Percentiles rank a stretch among this genome's conserved stretches.
These are phyloP conservation scores for Pholiota molesta DNA, from an alignment of 768 basidiomycete genomes.

Conservation along the genomic window DNA sequence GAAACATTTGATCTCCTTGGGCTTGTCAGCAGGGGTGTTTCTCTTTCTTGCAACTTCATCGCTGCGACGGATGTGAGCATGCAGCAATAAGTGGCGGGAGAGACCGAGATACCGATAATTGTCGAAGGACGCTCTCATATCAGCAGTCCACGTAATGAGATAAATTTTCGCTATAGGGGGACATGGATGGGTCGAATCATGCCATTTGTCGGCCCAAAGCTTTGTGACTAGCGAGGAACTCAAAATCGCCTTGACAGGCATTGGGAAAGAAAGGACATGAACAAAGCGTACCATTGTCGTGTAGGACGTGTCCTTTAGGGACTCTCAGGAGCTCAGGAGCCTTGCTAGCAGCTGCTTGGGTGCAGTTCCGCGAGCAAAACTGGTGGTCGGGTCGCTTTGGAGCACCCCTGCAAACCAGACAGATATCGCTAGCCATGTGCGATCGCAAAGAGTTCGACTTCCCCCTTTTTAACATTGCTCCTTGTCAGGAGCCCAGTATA, in stretches of 20 bases:
- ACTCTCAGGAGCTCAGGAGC: not conserved
- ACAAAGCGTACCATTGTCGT: not conserved
- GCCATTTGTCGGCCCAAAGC: not conserved
- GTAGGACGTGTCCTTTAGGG: not conserved
- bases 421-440: not conserved
- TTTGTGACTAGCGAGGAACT: not conserved
- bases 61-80: not conserved
- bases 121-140: not conserved
- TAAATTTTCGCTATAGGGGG: not conserved
- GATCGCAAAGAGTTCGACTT: no score
- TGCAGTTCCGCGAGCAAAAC: not conserved
- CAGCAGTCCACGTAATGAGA: not conserved
- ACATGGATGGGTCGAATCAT: not conserved
- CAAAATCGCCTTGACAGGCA: not conserved
- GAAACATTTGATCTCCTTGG: not conserved
- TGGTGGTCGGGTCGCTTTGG: not conserved
- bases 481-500: no score
- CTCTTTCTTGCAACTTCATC: not conserved
- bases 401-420: not conserved
- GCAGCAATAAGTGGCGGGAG: not conserved
- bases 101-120: not conserved
- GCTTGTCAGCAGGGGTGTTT: not conserved
- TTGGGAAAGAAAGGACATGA: not conserved
- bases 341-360: not conserved
- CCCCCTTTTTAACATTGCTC: no score